phyloP scores from a whole-genome alignment of 352 stramenopile genomes.

The Phytophthora sp. region DNA sequence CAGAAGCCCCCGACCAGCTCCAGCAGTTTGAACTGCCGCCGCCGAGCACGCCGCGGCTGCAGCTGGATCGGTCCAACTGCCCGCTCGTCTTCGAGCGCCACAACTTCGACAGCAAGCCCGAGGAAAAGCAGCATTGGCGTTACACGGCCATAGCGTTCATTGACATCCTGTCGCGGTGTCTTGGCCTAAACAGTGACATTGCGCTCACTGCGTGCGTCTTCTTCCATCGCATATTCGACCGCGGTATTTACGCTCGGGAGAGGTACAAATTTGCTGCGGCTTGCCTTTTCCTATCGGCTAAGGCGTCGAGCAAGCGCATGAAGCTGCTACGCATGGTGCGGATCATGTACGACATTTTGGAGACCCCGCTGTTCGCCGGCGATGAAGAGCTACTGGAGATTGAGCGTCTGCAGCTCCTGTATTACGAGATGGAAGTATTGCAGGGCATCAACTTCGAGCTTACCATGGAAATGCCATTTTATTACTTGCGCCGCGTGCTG shows the following conservation, averaged over 20 bases:
- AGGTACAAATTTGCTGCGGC: slow-evolving; percentile 84
- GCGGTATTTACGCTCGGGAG: slow-evolving; percentile 80
- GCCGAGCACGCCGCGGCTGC: slow-evolving; percentile 42
- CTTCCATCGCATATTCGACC: slow-evolving; percentile 83
- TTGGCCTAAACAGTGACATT: slow-evolving; percentile 74
- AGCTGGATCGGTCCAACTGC: slow-evolving; percentile 80
- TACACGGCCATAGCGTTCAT: slow-evolving; percentile 85
- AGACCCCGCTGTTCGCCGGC: slow-evolving; percentile 67
- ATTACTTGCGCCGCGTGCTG: slow-evolving; percentile 61
- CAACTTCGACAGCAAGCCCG: slow-evolving; percentile 61
- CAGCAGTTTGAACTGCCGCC: slow-evolving; percentile 76
- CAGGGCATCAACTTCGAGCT: slow-evolving; percentile 85
- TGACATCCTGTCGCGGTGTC: slow-evolving; percentile 71
- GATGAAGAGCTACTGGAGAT: slow-evolving; percentile 89
- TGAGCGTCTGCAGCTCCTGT: slow-evolving; percentile 82
- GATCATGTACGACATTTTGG: slow-evolving; percentile 86
- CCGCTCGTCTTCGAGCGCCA: slow-evolving; percentile 73
- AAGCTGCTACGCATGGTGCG: slow-evolving; percentile 87
- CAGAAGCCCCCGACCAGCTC: slow-evolving; percentile 71
- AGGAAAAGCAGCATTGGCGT: slow-evolving; percentile 85
- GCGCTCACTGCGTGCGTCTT: slow-evolving; percentile 76
- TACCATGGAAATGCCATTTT: slow-evolving; percentile 81
- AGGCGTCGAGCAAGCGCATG: slow-evolving; percentile 88
- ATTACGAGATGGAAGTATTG: slow-evolving; percentile 87
- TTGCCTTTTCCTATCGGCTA: slow-evolving; percentile 82